Percentiles rank a stretch among this genome's conserved stretches.
phyloP scores from a whole-genome alignment of 2,329 filamentous ascomycete species.

The Thielaviopsis musarum region DNA sequence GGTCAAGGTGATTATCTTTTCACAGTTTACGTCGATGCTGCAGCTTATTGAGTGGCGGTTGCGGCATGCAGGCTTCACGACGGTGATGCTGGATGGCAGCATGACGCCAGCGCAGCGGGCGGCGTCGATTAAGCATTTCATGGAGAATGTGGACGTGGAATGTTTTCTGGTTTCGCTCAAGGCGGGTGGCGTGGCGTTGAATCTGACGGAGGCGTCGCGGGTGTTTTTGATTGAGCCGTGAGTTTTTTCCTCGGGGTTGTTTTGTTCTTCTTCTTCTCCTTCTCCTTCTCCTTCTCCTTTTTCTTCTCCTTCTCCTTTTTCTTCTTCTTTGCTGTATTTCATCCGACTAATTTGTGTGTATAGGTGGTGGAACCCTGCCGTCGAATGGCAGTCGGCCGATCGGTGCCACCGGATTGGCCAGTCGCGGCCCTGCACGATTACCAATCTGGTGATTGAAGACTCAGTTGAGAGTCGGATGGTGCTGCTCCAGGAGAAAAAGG shows the following conservation, averaged over 20 bases:
- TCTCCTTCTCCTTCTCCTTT: neutral
- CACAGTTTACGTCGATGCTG: constrained; percentile 92
- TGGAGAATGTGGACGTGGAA: constrained; percentile 86
- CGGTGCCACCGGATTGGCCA: constrained; percentile 91
- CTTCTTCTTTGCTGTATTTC: neutral
- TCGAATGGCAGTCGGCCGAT: constrained; percentile 96
- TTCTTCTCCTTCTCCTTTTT: no score
- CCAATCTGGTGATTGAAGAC: constrained; percentile 87
- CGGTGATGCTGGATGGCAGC: constrained; percentile 92
- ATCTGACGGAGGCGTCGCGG: constrained; percentile 82
- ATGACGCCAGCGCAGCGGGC: constrained; percentile 93
- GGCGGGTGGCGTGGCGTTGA: constrained; percentile 87
- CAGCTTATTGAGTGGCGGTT: constrained; percentile 95
- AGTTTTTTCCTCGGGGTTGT: constrained; percentile 25
- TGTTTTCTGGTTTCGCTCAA: constrained; percentile 94
- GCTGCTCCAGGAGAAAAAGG: constrained; percentile 93
- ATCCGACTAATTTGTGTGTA: constrained; percentile 7
- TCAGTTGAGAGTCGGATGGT: constrained; percentile 95
- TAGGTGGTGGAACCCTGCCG: constrained; percentile 99
- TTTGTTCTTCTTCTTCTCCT: no score
- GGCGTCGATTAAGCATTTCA: constrained; percentile 88
- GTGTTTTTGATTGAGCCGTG: constrained; percentile 95
- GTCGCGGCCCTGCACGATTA: constrained; percentile 83
- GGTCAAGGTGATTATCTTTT: constrained; percentile 94
- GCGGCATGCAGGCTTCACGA: constrained; percentile 90